Evolutionary conservation across 371 early-diverging fungal species (phyloP).

Genomic region (Sporodiniella umbellata): DNA sequence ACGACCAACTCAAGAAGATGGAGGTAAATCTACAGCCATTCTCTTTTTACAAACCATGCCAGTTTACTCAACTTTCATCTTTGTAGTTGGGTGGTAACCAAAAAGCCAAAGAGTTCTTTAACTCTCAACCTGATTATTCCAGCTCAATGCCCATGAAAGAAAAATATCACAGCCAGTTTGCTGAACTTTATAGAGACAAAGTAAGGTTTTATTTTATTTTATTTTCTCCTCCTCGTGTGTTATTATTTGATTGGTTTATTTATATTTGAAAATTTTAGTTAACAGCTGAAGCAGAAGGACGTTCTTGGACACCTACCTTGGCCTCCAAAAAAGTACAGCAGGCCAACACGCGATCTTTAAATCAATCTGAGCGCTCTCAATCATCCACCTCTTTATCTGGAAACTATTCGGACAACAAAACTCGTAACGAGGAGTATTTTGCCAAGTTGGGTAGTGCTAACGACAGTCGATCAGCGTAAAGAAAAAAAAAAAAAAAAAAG

Average conservation of each 20-base stretch:
- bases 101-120: conserved; percentile 85
- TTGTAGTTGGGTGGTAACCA: conserved; percentile 93
- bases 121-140: conserved; percentile 79
- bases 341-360: conserved; percentile 15
- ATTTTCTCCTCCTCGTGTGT: no score
- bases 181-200: conserved; percentile 88
- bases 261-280: conserved; percentile 33
- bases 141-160: conserved; percentile 76
- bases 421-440: conserved; percentile 25
- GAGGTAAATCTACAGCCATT: conserved; percentile 59
- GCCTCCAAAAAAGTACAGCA: conserved; percentile 11
- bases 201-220: conserved; percentile 1
- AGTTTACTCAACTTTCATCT: no score
- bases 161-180: conserved; percentile 87
- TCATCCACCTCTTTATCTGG: conserved; percentile 17
- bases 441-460: conserved; percentile 20
- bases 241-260: no score
- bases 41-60: no score
- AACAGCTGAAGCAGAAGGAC: conserved; percentile 75
- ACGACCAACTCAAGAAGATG: conserved; percentile 93
- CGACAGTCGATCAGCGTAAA: conserved; percentile 22
- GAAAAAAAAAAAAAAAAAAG: background rate
- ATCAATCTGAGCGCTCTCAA: conserved; percentile 15
- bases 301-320: conserved; percentile 61
- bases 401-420: conserved; percentile 4